Evolutionary conservation across 306 rosid genomes (phyloP).

Genomic region (Herpetospermum pedunculosum): DNA sequence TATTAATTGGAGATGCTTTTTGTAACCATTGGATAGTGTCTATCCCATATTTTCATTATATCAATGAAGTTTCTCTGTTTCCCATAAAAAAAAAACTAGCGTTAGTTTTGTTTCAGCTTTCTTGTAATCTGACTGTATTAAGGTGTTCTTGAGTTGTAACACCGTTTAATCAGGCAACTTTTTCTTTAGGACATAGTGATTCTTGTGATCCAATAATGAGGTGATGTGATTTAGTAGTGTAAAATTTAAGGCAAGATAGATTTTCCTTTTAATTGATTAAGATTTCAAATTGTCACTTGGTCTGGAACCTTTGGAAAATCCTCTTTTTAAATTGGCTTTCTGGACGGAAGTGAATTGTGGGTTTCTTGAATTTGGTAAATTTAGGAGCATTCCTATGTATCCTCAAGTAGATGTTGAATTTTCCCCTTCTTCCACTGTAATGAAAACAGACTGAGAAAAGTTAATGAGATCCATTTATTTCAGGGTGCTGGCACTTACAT

Average conservation of each 20-base stretch:
- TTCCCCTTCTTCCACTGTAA: not conserved
- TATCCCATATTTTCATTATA: no score
- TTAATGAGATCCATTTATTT: constrained; percentile 18
- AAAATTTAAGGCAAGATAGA: not conserved
- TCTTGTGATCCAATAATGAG: not conserved
- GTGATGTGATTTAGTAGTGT: not conserved
- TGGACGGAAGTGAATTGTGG: not conserved
- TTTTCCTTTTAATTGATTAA: not conserved
- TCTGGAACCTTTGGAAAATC: not conserved
- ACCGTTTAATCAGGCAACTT: not conserved
- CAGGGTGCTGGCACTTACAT: constrained; percentile 99
- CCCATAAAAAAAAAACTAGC: no score
- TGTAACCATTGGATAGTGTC: no score
- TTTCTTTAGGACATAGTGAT: not conserved
- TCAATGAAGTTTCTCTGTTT: no score
- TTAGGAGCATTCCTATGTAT: not conserved
- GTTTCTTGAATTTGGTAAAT: not conserved
- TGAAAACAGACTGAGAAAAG: not conserved
- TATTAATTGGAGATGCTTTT: no score
- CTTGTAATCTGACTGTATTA: not conserved
- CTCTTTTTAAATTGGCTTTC: not conserved
- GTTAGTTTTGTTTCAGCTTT: not conserved
- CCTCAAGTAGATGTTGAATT: not conserved
- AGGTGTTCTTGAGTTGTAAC: not conserved
- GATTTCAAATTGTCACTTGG: not conserved